Evolutionary conservation across 75 land plant species (phyloP), one percentile per base, ranked within the genome.

Genomic region (Isoetes taiwanensis): DNA sequence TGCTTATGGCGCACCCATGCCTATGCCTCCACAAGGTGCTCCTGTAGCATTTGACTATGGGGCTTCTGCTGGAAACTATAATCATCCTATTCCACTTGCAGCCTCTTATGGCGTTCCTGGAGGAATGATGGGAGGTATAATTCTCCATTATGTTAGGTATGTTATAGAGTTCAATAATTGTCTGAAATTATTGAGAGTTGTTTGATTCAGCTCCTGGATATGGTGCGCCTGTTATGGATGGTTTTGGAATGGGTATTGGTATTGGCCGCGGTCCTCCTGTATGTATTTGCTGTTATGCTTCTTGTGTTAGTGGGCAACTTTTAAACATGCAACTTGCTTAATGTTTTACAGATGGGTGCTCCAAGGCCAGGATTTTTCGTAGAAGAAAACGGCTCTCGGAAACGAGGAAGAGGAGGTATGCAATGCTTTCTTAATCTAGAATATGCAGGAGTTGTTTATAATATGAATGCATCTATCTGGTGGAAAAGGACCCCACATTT

Each of bases 151-250:
- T 58, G 30, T 58, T 19, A 58, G 23, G 21, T 12, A 32, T 32
- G 16, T n/a, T n/a, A n/a, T n/a, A n/a, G n/a, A n/a, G n/a, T n/a
- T n/a, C n/a, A n/a, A n/a, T n/a, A n/a, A n/a, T n/a, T n/a, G n/a
- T n/a, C n/a, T n/a, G n/a, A n/a, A n/a, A n/a, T n/a, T n/a, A n/a
- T n/a, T n/a, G n/a, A 24, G 11, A 9, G 1, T 30, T 57, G 17
- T 25, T 70, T 0, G 4, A 56, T 31, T 27, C 61, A 83, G 97
- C 94, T 41, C 76, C 80, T 4, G 74, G 80, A 56, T 93, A 84
- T 77, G 86, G 83, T 23, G 68, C 82, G 53, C 87, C 87, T 17
- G 29, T 86, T 20, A 57, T 87, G 78, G 98, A 93, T 43, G 80
- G 82, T 12, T 93, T 81, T 72, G 95, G 98, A 29, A 59, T 74